Evolutionary conservation across 2,329 filamentous ascomycete genomes (phyloP), one percentile per base, ranked within the genome.

Genomic region (Scedosporium boydii): DNA sequence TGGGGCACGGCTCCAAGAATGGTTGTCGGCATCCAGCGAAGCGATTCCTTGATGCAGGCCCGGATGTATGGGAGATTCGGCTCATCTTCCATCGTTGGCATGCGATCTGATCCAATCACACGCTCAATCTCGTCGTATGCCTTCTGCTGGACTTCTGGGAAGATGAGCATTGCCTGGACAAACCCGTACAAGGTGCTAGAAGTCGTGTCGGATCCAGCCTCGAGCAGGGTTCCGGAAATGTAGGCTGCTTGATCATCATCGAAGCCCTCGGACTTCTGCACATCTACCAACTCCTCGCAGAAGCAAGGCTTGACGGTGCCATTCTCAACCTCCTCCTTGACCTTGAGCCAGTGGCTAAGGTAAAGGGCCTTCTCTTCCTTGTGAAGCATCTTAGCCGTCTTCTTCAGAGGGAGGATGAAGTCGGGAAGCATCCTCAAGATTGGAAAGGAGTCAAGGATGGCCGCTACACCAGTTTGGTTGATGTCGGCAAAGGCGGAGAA

Each of bases 361-460:
- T 65, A 68, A 1, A 68, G 61, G 12, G 41, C 58, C 2, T 60
- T 61, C 53, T 67, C 65, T 27, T 59, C 59, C 41, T 58, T 59
- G 57, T 68, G 65, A 71, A 80, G 62, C 69, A 77, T 48, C 71
- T 72, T 42, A 64, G 78, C 6, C 69, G 78, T 62, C 23, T 62
- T 62, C 34, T 63, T 61, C 0, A 63, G 59, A 3, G 58, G 62
- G 18, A 64, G 48, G 21, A 68, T 10, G 1, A 48, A 58, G 18
- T 65, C 65, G 2, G 65, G 63, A 1, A 67, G 58, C 1, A 41
- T 48, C 10, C 66, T 29, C 1, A 82, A 67, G 5, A 75, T 59
- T 0, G 80, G 80, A 62, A 76, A 81, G 58, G 77, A 74, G 65
- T 83, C 79, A 3, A 81, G 67, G 1, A 82, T 67, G 0, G 74